Evolutionary conservation across 177 flowering plant genomes (phyloP), one percentile per base, ranked within the genome.

Genomic region (Tripterygium wilfordii): DNA sequence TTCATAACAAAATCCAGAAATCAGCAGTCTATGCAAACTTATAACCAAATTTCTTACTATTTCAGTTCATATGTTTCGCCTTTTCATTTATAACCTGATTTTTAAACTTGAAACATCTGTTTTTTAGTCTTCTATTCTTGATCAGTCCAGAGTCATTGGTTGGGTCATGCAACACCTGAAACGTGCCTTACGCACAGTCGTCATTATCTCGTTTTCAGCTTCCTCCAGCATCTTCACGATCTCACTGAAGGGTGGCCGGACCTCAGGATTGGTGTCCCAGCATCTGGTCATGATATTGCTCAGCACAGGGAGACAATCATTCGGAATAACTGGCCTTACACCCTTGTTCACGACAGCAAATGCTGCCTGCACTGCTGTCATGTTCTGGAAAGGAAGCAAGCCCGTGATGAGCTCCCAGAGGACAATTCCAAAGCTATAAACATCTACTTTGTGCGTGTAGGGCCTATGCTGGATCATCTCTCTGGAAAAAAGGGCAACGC

Each of bases 351-450:
- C 95, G 13, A 85, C 95, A 4, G 95, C 90, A 66, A 85, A 85
- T 27, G 95, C 95, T 16, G 95, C 95, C 67, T 85, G 95, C 29
- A 64, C 68, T 1, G 68, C 68, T 20, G 68, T 64, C 68, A 64
- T 64, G 55, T 64, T 64, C 42, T 58, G 85, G 69, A 85, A 85
- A 0, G 95, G 95, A 49, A 85, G 85, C 76, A 71, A 50, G 16
- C 95, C 95, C 5, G 95, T 85, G 29, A 85, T 75, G n/a, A 85
- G 80, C 56, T 85, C 95, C 95, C 95, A 85, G 38, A 85, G 76
- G 28, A 85, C 95, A 40, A 85, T 85, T 16, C 95, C 95, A 48
- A 85, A 85, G 70, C 95, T 85, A 54, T 85, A 85, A 2, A 85
- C 83, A 47, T 85, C 95, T 10, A 85, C 95, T 43, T 85, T 85